Base-by-base conservation (phyloP, 768 basidiomycete genomes). In the Cyclocybe cylindracea region DNA sequence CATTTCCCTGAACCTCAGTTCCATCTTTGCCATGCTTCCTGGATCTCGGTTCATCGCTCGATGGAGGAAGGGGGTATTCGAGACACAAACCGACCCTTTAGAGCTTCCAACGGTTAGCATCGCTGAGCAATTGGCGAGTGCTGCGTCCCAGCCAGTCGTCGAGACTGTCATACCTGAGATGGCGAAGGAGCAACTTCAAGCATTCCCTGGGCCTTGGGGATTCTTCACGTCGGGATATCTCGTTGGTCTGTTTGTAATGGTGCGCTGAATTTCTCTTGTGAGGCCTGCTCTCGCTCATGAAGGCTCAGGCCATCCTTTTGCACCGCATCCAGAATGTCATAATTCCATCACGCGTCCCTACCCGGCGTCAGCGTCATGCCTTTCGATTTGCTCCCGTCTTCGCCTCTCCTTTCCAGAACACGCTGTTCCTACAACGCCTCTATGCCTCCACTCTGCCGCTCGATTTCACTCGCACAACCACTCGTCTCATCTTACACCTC, bases 291-390 rank as follows among this genome's bases (percentile, higher is more conserved):
- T 24, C 24, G 24, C 24, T 24, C 24, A 24, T 24, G 5, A 24
- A 24, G 16, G 24, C 24, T 24, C 58, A 89, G 87, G 85, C 82
- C 10, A 68, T 91, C 43, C 61, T 91, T 29, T 67, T 90, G 51
- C 86, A 91, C 58, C 79, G 89, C 29, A 86, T 91, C 51, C 89
- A 90, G 59, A 84, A 91, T 63, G 80, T 89, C 39, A 83, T 90
- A 40, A 82, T 88, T 0, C 89, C 89, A 10, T 79, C 85, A 34
- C 79, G 80, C 2, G 67, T 67, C 10, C 61, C 68, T 11, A 39
- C 55, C 24, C 62, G 60, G 10, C 63, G 61, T 19, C 58, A 58
- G n/a, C 52, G 65, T 63, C 36, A 67, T 67, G 36, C 61, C 60
- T 45, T 56, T 53, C 47, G 67, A 3, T 62, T 63, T 61, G 41